Base-by-base conservation (phyloP, 2,329 filamentous ascomycete genomes). In the Phialophora expanda region DNA sequence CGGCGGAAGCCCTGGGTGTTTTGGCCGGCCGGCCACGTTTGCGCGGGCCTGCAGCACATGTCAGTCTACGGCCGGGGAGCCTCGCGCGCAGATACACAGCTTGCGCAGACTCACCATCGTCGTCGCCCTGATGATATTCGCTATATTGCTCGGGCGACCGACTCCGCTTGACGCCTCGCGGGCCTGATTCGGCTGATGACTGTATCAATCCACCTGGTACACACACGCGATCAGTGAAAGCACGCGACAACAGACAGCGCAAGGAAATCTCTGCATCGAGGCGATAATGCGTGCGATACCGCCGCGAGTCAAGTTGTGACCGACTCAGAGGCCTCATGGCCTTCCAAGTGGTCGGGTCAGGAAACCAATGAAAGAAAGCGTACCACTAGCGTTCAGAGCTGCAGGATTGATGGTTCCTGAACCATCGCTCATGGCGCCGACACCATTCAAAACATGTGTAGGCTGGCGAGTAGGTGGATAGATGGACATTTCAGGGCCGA, bases 351-450 rank as follows among this genome's bases (percentile, higher is more conserved):
- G 54, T 57, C 58, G 51, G 46, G 48, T 32, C 34, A 11, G 20
- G 12, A 59, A 62, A 57, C 67, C 64, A 67, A 65, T 65, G 65
- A 51, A 64, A 63, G 54, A 54, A 56, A 56, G 48, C 78, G 75
- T 88, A 94, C 90, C 87, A 83, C 88, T 83, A 77, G 89, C 89
- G 82, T 90, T 92, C 82, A 96, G 85, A 71, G 90, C 91, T 76
- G 91, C 91, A 78, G 92, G 92, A 84, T 96, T 92, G 84, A 96
- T 95, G 77, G 92, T 96, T 78, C 90, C 91, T 83, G 90, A 90
- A 78, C 91, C 90, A 86, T 90, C 90, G 74, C 85, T 82, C 67
- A 81, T 73, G 66, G 69, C 66, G 69, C 66, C 78, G 73, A 84
- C 77, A 80, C 87, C 87, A 84, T 89, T 89, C 79, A 88, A 85